Evolutionary conservation across 305 asterid species (phyloP), one percentile per base, ranked within the genome.

Genomic region (Ilex paraguariensis): DNA sequence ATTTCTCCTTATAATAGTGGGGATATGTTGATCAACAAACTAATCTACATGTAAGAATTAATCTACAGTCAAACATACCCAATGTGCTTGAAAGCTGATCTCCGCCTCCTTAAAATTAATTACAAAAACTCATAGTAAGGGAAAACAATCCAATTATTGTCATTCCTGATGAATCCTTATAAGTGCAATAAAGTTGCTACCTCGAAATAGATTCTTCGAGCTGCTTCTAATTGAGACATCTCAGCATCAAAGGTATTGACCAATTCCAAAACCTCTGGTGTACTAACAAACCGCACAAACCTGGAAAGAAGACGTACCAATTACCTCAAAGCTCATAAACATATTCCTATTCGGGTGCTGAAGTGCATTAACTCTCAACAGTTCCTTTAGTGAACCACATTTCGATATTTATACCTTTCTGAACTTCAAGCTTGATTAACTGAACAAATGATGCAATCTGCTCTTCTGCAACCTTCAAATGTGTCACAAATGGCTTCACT

Each of bases 341-440:
- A 42, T 52, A 53, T 33, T 40, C 55, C 63, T 63, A 31, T 32
- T 60, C 51, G 57, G 58, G 55, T 14, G 31, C 66, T 68, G 61
- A 68, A 64, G 36, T 51, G 56, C 63, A 63, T 56, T 73, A 90
- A 97, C 96, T 93, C 82, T 93, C 96, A 31, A 93, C 84, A 10
- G 97, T 93, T 79, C 96, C 99, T 77, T 86, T 93, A 42, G 97
- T 90, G 86, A 93, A 93, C 99, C 99, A 93, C 59, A 60, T 65
- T 57, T 79, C 87, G 48, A 87, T 84, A 71, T 77, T 86, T 75
- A 66, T 83, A 12, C 63, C 68, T 59, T 79, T 66, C 61, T 81
- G 87, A 64, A 76, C 82, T 70, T 93, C 96, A 73, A 93, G 99
- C 80, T 81, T 87, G 66, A 93, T 83, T 21, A 87, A 79, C 67